These are phyloP conservation scores for Talaromyces stipitatus DNA, from an alignment of 495 filamentous ascomycete genomes.

Conservation along the genomic window DNA sequence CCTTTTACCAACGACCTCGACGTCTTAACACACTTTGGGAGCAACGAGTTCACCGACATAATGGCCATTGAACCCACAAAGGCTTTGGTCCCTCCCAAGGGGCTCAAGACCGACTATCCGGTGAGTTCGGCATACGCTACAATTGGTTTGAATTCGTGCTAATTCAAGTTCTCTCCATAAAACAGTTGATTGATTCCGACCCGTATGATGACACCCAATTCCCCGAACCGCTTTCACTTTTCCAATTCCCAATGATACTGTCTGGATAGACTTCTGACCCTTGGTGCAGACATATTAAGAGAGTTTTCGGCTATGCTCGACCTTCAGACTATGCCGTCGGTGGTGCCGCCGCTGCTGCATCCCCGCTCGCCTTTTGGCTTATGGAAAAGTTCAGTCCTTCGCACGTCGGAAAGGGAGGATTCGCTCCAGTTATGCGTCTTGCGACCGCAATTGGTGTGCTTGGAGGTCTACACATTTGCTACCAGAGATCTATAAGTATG, in stretches of 20 bases:
- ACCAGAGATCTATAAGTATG: conserved; percentile 63
- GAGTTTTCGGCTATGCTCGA: conserved; percentile 81
- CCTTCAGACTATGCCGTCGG: conserved; percentile 71
- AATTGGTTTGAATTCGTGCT: not conserved
- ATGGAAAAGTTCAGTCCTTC: conserved; percentile 82
- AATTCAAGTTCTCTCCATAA: conserved; percentile 2
- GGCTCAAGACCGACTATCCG: conserved; percentile 67
- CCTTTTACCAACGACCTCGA: not conserved
- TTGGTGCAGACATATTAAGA: conserved; percentile 70
- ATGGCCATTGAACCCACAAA: conserved; percentile 55
- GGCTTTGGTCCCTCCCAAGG: conserved; percentile 67
- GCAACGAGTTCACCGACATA: conserved; percentile 9
- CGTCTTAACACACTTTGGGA: not conserved
- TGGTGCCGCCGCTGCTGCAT: conserved; percentile 52
- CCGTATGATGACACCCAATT: conserved; percentile 57
- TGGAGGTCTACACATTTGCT: conserved; percentile 74
- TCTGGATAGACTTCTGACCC: conserved; percentile 12
- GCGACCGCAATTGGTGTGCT: conserved; percentile 58
- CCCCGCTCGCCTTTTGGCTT: conserved; percentile 62
- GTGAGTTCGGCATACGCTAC: conserved; percentile 38
- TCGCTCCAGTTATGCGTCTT: conserved; percentile 75
- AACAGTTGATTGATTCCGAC: conserved; percentile 92
- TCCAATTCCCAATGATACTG: not conserved
- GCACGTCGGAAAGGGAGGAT: conserved; percentile 68
- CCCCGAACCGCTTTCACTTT: not conserved